Conservation (phyloP, 805 yeast species). For the Starmerella floris region DNA sequence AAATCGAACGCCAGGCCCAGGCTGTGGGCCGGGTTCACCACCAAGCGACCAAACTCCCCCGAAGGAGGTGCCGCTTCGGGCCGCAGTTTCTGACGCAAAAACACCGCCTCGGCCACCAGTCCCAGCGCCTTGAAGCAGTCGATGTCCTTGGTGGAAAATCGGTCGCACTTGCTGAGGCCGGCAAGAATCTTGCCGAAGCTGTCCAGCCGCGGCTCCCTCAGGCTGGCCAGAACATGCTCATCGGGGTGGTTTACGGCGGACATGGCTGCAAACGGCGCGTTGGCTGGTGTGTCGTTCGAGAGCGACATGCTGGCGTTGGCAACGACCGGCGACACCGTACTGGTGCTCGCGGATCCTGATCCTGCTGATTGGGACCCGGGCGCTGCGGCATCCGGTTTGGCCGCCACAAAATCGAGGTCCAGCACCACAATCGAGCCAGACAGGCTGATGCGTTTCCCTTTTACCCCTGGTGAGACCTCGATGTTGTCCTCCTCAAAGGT, state of each 20-base stretch:
- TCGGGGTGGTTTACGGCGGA: constrained; percentile 21
- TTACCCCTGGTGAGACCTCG: constrained; percentile 9
- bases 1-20: constrained; percentile 28
- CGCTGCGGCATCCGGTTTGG: too few species aligned
- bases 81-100: background rate
- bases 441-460: constrained; percentile 28
- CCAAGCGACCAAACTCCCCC: constrained; percentile 23
- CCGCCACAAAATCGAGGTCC: constrained; percentile 23
- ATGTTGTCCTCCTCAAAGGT: constrained; percentile 27
- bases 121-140: constrained; percentile 29
- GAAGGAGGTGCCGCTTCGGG: background rate
- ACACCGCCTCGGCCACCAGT: constrained; percentile 24
- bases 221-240: constrained; percentile 21
- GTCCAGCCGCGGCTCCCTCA: constrained; percentile 26
- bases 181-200: constrained; percentile 25
- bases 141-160: constrained; percentile 25
- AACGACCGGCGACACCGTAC: constrained; percentile 6
- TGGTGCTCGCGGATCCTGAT: background rate
- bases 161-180: constrained; percentile 27
- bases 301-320: constrained; percentile 22
- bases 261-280: constrained; percentile 21
- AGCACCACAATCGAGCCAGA: constrained; percentile 30
- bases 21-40: constrained; percentile 22
- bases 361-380: too few species aligned
- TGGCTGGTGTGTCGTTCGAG: constrained; percentile 19